A percentile compares a stretch with the other conserved stretches of the same genome.
Conservation (phyloP, 805 yeast species). For the Starmerella vitae region DNA sequence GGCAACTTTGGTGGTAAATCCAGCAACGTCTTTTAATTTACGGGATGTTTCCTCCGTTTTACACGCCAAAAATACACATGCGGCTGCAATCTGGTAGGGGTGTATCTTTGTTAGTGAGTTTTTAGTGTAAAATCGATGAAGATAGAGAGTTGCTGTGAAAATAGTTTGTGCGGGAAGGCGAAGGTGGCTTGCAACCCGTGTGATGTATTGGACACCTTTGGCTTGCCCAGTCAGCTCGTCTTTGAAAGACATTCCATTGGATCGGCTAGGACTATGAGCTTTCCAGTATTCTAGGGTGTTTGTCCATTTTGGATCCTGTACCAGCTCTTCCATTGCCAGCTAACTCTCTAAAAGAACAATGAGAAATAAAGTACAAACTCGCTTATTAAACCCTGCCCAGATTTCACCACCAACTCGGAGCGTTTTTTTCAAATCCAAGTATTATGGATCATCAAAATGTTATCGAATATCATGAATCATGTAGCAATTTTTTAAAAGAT, state of each 20-base stretch:
- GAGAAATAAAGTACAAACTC: too few relatives aligned
- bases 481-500: not conserved
- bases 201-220: constrained; percentile 38
- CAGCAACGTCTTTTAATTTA: constrained; percentile 36
- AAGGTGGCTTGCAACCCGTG: constrained; percentile 33
- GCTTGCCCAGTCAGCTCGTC: constrained; percentile 34
- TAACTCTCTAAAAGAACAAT: too few relatives aligned
- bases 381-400: too few relatives aligned
- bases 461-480: constrained; percentile 1
- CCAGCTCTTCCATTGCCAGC: constrained; percentile 20
- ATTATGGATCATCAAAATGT: not conserved
- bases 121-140: constrained; percentile 43
- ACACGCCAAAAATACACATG: constrained; percentile 39
- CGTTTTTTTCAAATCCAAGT: not conserved
- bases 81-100: constrained; percentile 39
- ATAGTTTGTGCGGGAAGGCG: constrained; percentile 37
- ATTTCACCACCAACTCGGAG: too few relatives aligned
- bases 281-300: constrained; percentile 19
- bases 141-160: constrained; percentile 35
- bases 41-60: constrained; percentile 43
- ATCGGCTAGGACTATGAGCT: constrained; percentile 21
- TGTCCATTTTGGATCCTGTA: constrained; percentile 21
- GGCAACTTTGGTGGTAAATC: constrained; percentile 38
- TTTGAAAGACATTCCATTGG: constrained; percentile 27
- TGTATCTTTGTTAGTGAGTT: constrained; percentile 33